These are phyloP conservation scores for Alternaria hordeiaustralica DNA, from an alignment of 2,329 filamentous ascomycete genomes.

Conservation along the genomic window DNA sequence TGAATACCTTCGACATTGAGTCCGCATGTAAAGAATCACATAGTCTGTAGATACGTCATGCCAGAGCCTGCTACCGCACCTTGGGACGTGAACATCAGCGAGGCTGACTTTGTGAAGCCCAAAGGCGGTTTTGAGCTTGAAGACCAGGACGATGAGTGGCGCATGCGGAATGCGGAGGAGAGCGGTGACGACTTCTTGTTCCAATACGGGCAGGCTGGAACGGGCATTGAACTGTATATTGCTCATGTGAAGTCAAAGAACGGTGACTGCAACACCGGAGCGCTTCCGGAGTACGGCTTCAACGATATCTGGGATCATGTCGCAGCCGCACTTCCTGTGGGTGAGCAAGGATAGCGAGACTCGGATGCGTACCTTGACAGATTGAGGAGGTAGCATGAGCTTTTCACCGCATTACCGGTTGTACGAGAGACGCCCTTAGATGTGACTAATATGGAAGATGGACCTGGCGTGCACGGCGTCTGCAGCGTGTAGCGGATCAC, in stretches of 20 bases:
- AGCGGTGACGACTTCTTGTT: no score
- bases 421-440: neutral
- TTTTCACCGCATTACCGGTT: no score
- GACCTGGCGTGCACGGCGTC: slow-evolving; percentile 12
- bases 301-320: neutral
- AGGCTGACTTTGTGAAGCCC: neutral
- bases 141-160: neutral
- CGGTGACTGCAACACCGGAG: neutral
- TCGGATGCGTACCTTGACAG: neutral
- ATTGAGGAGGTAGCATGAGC: no score
- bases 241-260: neutral
- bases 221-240: neutral
- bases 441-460: neutral
- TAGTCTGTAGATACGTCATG: neutral
- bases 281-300: neutral
- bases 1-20: neutral
- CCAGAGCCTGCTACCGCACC: neutral
- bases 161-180: neutral
- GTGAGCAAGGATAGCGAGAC: neutral
- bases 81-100: neutral
- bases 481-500: slow-evolving; percentile 20
- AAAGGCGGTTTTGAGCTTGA: neutral
- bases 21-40: neutral
- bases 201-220: neutral
- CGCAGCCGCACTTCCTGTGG: neutral